These are phyloP conservation scores for Cucurbita argyrosperma DNA, from an alignment of 306 rosid species.

Conservation along the genomic window DNA sequence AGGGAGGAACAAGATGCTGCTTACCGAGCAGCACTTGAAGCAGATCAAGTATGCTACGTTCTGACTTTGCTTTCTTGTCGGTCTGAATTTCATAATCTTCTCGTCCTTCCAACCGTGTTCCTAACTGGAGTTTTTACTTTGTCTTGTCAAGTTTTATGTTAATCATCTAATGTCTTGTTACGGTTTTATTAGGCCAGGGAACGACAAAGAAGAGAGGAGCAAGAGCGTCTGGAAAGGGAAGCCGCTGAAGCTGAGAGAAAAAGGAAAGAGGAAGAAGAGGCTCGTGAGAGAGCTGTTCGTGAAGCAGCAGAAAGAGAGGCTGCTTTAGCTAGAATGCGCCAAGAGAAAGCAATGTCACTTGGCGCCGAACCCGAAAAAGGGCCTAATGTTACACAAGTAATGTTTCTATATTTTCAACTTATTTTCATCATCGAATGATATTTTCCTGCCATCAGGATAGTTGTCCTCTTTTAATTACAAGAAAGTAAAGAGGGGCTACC, in stretches of 20 bases:
- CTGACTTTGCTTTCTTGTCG: neutral
- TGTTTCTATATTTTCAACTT: neutral
- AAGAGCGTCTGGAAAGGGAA: conserved; percentile 87
- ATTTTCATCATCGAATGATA: neutral
- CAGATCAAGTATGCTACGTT: conserved; percentile 71
- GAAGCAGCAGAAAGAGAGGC: conserved; percentile 91
- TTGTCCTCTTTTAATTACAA: no score
- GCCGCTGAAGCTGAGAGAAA: conserved; percentile 92
- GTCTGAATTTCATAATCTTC: neutral
- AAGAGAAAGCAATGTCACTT: conserved; percentile 69
- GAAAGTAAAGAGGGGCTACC: neutral
- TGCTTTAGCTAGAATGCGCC: conserved; percentile 57
- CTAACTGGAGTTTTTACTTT: neutral
- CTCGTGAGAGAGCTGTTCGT: conserved; percentile 63
- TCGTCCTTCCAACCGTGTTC: neutral
- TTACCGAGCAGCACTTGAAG: conserved; percentile 92
- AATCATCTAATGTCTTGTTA: neutral
- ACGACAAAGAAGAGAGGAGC: conserved; percentile 72
- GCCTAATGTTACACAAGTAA: conserved; percentile 80
- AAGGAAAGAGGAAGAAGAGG: conserved; percentile 80
- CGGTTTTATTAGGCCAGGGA: conserved; percentile 65
- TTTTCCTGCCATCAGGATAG: neutral
- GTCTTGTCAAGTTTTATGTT: neutral
- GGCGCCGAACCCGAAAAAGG: conserved; percentile 94
- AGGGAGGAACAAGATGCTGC: conserved; percentile 99